A percentile compares a stretch with the other conserved stretches of the same genome.
These are phyloP conservation scores for Chloropicon primus DNA, from an alignment of 139 green algal species.

Conservation along the genomic window DNA sequence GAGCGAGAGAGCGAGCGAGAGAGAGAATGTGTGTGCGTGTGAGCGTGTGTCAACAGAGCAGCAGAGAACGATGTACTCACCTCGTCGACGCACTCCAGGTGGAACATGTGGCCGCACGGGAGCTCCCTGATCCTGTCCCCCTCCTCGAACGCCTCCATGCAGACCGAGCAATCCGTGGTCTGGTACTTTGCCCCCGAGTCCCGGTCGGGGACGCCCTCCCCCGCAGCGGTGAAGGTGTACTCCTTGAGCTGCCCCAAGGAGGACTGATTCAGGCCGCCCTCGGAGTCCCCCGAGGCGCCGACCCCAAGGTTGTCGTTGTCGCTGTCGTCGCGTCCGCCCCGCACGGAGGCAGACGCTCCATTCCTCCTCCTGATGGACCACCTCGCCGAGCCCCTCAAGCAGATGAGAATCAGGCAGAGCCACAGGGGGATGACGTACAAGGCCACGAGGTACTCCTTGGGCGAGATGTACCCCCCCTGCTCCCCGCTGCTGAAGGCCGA, in stretches of 20 bases:
- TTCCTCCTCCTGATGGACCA: not conserved
- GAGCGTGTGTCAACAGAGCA: conserved; percentile 32
- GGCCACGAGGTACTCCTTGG: not conserved
- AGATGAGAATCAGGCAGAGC: not conserved
- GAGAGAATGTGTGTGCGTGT: too few relatives aligned
- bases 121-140: conserved; percentile 40
- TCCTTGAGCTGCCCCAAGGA: not conserved
- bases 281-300: not conserved
- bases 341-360: too few relatives aligned
- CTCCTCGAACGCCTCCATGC: conserved; percentile 35
- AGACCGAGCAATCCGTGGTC: conserved; percentile 27
- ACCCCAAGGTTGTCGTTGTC: not conserved
- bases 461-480: too few relatives aligned
- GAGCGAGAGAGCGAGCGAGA: too few relatives aligned
- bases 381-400: not conserved
- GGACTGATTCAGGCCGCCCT: not conserved
- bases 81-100: conserved; percentile 49
- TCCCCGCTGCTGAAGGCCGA: too few relatives aligned
- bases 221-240: too few relatives aligned
- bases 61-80: conserved; percentile 42
- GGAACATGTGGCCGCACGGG: conserved; percentile 37
- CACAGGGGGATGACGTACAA: not conserved
- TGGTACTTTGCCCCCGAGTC: too few relatives aligned
- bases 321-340: not conserved
- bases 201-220: too few relatives aligned